A percentile compares a stretch with the other conserved stretches of the same genome.
Evolutionary conservation across 2,329 filamentous ascomycete species (phyloP).

Genomic region (Sporothrix brunneoviolacea): DNA sequence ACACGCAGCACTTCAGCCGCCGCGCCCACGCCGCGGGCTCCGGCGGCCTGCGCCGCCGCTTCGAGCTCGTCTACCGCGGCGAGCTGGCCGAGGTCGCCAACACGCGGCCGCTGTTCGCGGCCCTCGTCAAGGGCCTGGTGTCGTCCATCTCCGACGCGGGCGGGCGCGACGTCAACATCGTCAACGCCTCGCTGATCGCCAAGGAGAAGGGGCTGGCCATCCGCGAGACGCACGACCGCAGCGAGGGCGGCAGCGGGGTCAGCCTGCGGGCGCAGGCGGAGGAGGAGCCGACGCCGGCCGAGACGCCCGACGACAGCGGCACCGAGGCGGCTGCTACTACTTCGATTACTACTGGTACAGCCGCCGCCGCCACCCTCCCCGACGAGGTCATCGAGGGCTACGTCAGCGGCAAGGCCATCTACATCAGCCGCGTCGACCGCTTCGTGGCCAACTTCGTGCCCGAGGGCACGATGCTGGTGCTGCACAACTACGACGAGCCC

Average conservation of each 20-base stretch:
- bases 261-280: slow-evolving; percentile 50
- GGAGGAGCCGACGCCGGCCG: slow-evolving; percentile 12
- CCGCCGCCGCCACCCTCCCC: neutral
- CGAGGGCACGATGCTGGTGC: slow-evolving; percentile 66
- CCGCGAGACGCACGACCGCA: slow-evolving; percentile 61
- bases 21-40: slow-evolving; percentile 24
- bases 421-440: slow-evolving; percentile 65
- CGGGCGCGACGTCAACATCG: slow-evolving; percentile 69
- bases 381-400: slow-evolving; percentile 57
- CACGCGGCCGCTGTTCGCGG: slow-evolving; percentile 72
- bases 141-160: slow-evolving; percentile 61
- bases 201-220: slow-evolving; percentile 72
- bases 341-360: neutral
- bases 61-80: slow-evolving; percentile 73
- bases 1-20: slow-evolving; percentile 65
- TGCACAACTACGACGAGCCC: slow-evolving; percentile 73
- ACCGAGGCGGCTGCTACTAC: neutral
- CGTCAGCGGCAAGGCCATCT: slow-evolving; percentile 55
- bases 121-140: slow-evolving; percentile 69
- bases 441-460: slow-evolving; percentile 70
- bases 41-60: slow-evolving; percentile 48
- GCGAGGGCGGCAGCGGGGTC: slow-evolving; percentile 43
- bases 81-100: slow-evolving; percentile 64
- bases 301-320: neutral
- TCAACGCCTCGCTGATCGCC: slow-evolving; percentile 70